Conservation (phyloP, 2,329 filamentous ascomycete species). For the Hymenoscyphus occultus region DNA sequence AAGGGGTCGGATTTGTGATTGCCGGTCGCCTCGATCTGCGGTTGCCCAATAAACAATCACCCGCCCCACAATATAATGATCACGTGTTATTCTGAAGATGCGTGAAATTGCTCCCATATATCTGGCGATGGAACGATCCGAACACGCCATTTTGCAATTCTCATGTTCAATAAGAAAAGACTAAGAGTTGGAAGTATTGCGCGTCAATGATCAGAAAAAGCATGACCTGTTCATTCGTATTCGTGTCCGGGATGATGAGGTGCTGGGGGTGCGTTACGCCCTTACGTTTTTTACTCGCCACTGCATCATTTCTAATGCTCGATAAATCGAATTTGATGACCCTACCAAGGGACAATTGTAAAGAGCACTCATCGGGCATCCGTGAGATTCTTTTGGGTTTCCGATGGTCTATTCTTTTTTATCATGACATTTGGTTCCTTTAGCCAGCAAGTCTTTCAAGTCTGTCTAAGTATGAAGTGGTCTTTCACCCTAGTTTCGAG, state of each 20-base stretch:
- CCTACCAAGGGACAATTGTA: no score
- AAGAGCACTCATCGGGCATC: no score
- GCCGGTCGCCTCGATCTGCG: neutral
- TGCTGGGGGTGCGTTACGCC: neutral
- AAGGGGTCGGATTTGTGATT: neutral
- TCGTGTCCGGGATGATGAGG: constrained; percentile 3
- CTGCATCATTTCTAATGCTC: neutral
- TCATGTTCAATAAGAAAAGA: no score
- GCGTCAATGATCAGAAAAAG: neutral
- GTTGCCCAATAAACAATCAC: neutral
- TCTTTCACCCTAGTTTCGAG: no score
- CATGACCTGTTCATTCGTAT: neutral
- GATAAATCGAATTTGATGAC: no score
- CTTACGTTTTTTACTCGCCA: neutral
- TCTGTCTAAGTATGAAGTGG: no score
- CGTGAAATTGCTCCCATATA: neutral
- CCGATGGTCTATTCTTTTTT: no score
- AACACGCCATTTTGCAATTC: neutral
- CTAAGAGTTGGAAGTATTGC: no score
- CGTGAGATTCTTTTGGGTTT: no score
- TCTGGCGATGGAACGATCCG: neutral
- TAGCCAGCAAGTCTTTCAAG: no score
- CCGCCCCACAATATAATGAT: neutral
- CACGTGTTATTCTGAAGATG: neutral
- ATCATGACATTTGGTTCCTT: no score